Conservation (phyloP, 495 filamentous ascomycete genomes). For the Aspergillus bridgeri region DNA sequence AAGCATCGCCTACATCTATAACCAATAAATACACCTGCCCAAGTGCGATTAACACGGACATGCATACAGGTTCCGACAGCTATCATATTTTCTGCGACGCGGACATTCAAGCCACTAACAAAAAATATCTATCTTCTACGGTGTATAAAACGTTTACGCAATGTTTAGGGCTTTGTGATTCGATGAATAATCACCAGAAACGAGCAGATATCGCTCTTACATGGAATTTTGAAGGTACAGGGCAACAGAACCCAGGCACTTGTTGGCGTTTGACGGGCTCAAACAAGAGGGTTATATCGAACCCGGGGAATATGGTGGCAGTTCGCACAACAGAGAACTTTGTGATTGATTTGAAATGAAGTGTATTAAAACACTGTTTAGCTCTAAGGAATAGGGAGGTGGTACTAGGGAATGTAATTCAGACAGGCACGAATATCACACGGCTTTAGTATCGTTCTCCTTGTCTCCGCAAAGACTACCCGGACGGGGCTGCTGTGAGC, state of each 20-base stretch:
- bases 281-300: neutral
- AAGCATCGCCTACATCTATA: neutral
- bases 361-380: no score
- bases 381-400: no score
- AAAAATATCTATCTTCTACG: slow-evolving; percentile 10
- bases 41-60: slow-evolving; percentile 9
- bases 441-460: no score
- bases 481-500: no score
- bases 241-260: slow-evolving; percentile 10
- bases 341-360: neutral
- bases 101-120: slow-evolving; percentile 4
- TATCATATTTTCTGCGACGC: slow-evolving; percentile 15
- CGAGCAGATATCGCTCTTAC: slow-evolving; percentile 12
- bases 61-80: neutral
- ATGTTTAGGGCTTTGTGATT: slow-evolving; percentile 10
- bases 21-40: slow-evolving; percentile 3
- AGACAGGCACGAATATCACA: no score
- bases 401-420: no score
- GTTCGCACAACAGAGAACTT: neutral
- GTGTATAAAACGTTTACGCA: slow-evolving; percentile 6
- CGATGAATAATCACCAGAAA: slow-evolving; percentile 14
- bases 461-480: neutral
- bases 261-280: slow-evolving; percentile 13
- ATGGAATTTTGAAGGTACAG: slow-evolving; percentile 13
- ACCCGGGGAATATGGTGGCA: slow-evolving; percentile 9